Evolutionary conservation across 805 yeast genomes (phyloP), one percentile per base, ranked within the genome.

Genomic region (Candida quercuum): DNA sequence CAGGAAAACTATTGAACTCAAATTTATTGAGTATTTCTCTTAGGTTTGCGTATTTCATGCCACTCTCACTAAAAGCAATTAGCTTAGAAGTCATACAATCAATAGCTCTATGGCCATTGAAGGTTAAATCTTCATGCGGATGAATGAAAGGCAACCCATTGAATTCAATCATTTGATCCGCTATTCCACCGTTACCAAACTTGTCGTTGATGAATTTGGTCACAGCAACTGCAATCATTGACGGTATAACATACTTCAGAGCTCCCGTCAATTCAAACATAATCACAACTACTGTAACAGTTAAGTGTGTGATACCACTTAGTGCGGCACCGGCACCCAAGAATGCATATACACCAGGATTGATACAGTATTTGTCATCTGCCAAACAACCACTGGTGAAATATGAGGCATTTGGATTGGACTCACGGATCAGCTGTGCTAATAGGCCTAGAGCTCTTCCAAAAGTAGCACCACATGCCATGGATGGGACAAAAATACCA

Each of bases 221-320:
- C 9, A 81, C 75, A 1, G 95, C 91, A 2, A 93, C 95, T 0
- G 87, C 94, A 36, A 93, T 83, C 99, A 93, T 93, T 0, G 95
- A 86, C 3, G 99, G 99, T 11, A 94, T 72, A 42, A 93, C 85
- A 56, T 86, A 93, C 34, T 83, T 76, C 38, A 89, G 66, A 1
- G 99, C 99, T 23, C 99, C 99, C 0, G 99, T 93, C 38, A 93
- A 64, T 61, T 93, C 98, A 61, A 89, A 86, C 95, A 93, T 88
- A 29, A 94, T 83, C 13, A 93, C 86, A 2, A 89, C 98, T 16
- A 91, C 97, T 0, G 98, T 81, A 9, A 93, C 81, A 0, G 96
- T 86, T 42, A 93, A 66, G 54, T 91, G 89, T 19, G 97, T 93
- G 25, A 93, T 91, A 3, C 99, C 99, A 57, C 94, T 79, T 32